Conservation (phyloP, 805 yeast species). For the Starmerella roubikii region DNA sequence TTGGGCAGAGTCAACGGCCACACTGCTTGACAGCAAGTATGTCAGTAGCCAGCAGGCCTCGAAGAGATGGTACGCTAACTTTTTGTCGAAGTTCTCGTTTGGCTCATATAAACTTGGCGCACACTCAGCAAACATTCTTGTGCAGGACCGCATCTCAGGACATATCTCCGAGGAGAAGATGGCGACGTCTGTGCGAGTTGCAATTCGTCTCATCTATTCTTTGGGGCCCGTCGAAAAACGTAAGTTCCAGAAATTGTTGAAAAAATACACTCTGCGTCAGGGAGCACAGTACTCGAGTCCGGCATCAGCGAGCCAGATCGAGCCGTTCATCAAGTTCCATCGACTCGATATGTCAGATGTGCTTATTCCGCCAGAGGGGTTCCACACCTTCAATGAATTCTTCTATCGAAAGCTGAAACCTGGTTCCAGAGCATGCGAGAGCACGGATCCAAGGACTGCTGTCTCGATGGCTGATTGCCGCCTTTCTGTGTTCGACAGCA, state of each 20-base stretch:
- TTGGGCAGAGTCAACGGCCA: slow-evolving; percentile 50
- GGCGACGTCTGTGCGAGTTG: slow-evolving; percentile 75
- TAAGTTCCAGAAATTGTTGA: slow-evolving; percentile 56
- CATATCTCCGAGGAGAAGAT: slow-evolving; percentile 85
- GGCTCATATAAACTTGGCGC: slow-evolving; percentile 79
- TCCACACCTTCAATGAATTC: slow-evolving; percentile 71
- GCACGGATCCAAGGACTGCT: slow-evolving; percentile 36
- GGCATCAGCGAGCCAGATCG: slow-evolving; percentile 50
- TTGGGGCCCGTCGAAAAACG: slow-evolving; percentile 79
- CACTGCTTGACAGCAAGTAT: slow-evolving; percentile 46
- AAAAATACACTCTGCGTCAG: slow-evolving; percentile 59
- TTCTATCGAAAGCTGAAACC: slow-evolving; percentile 68
- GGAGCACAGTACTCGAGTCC: slow-evolving; percentile 73
- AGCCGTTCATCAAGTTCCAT: slow-evolving; percentile 70
- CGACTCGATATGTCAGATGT: slow-evolving; percentile 66
- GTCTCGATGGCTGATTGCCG: slow-evolving; percentile 84
- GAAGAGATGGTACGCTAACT: slow-evolving; percentile 76
- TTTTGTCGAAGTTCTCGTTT: slow-evolving; percentile 69
- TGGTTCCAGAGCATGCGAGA: slow-evolving; percentile 58
- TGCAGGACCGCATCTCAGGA: slow-evolving; percentile 84
- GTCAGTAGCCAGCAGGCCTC: slow-evolving; percentile 74
- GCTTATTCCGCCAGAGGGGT: slow-evolving; percentile 36
- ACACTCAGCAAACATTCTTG: slow-evolving; percentile 85
- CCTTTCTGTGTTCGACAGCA: slow-evolving; percentile 50
- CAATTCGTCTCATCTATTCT: slow-evolving; percentile 69